These are phyloP conservation scores for Lippia alba DNA, from an alignment of 305 asterid species.

Conservation along the genomic window DNA sequence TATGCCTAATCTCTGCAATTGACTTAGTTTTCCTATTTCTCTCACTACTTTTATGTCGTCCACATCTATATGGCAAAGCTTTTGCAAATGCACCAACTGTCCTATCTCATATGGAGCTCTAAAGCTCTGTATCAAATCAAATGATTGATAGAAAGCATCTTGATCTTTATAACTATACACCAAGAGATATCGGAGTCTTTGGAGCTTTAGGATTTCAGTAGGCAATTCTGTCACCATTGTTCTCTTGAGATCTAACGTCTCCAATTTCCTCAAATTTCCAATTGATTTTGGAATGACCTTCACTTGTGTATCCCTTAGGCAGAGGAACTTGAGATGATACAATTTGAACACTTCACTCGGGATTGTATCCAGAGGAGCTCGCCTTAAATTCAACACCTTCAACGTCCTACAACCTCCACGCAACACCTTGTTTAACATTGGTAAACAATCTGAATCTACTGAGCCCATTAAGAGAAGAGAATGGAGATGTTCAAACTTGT, in stretches of 20 bases:
- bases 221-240: slow-evolving; percentile 33
- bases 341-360: slow-evolving; percentile 34
- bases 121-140: not conserved
- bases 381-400: slow-evolving; percentile 28
- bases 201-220: slow-evolving; percentile 6
- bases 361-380: slow-evolving; percentile 27
- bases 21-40: slow-evolving; percentile 40
- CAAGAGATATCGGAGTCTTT: slow-evolving; percentile 16
- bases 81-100: slow-evolving; percentile 19
- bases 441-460: not conserved
- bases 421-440: not conserved
- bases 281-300: slow-evolving; percentile 27
- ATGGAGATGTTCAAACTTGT: slow-evolving; percentile 24
- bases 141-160: no score
- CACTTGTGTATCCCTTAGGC: slow-evolving; percentile 18
- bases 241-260: slow-evolving; percentile 31
- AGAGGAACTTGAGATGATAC: slow-evolving; percentile 27
- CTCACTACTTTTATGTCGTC: slow-evolving; percentile 10
- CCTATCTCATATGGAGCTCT: slow-evolving; percentile 39
- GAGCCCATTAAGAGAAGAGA: slow-evolving; percentile 24
- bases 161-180: not conserved
- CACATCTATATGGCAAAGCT: not conserved
- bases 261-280: slow-evolving; percentile 19
- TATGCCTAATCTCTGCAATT: slow-evolving; percentile 35
- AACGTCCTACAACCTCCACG: slow-evolving; percentile 3